phyloP scores from a whole-genome alignment of 2,329 filamentous ascomycete genomes.

The Penicillium olsonii region DNA sequence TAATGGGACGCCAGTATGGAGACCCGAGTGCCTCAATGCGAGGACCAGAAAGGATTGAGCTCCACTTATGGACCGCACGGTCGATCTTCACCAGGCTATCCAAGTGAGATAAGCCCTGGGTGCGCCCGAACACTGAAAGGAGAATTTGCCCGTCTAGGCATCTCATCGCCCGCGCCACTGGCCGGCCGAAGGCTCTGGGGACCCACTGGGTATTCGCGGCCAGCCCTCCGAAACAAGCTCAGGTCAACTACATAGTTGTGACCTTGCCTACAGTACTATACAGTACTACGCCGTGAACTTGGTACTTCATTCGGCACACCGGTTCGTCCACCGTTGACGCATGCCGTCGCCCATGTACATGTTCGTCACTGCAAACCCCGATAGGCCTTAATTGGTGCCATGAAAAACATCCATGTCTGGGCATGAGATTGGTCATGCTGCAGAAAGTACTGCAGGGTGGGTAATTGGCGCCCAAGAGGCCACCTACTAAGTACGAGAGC shows the following conservation, averaged over 20 bases:
- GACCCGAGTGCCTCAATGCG: conserved; percentile 8
- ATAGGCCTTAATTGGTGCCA: conserved; percentile 5
- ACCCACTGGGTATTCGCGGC: conserved; percentile 19
- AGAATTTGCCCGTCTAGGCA: conserved; percentile 27
- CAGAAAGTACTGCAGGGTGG: conserved; percentile 11
- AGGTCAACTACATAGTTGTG: background rate
- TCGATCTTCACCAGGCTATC: conserved; percentile 20
- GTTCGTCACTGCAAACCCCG: conserved; percentile 6
- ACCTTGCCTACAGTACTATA: too few species aligned
- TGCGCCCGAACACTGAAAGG: conserved; percentile 20
- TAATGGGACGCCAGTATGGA: conserved; percentile 6
- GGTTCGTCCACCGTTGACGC: background rate
- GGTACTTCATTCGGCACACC: too few species aligned
- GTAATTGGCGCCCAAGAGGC: background rate
- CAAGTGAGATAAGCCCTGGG: conserved; percentile 27
- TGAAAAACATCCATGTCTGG: background rate
- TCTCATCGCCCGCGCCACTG: conserved; percentile 23
- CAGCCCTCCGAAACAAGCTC: conserved; percentile 17
- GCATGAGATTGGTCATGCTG: conserved; percentile 17
- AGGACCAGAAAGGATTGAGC: conserved; percentile 17
- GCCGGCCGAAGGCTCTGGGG: conserved; percentile 19
- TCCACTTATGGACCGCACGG: conserved; percentile 20
- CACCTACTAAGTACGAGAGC: conserved; percentile 1
- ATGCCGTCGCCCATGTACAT: background rate
- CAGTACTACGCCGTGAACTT: too few species aligned